Evolutionary conservation across 768 basidiomycete species (phyloP), one percentile per base, ranked within the genome.

Genomic region (Neoboletus brunneissimus): DNA sequence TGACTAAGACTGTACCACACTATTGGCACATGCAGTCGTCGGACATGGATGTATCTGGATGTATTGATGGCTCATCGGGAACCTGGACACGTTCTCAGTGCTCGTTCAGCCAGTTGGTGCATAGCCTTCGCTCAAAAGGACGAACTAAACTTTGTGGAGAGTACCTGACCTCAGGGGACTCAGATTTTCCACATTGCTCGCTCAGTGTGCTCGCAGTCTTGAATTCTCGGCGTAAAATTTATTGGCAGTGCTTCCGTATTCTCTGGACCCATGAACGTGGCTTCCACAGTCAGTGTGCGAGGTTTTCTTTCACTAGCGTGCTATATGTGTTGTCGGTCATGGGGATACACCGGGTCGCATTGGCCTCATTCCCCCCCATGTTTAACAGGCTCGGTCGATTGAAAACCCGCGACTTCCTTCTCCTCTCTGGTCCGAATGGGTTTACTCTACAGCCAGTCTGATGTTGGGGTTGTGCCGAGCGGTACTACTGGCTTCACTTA

Each of bases 391-490:
- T 58, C 13, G 7, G 11, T 48, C 29, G 1, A 15, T 25, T 25
- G 2, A 42, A 4, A 44, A 44, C 2, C 23, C 13, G 20, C 27
- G 31, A 5, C 13, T 22, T 29, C 18, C 42, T 23, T 48, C 34
- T 37, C 40, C 13, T 46, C n/a, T 45, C 31, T 2, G 34, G 27
- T 35, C 22, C 16, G 44, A 41, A 15, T n/a, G 25, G 32, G 18
- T 43, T 20, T 7, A 9, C 18, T 35, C 38, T 2, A 18, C 31
- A 22, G 13, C 22, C 32, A 12, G 13, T 44, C 29, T 20, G 45
- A 62, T 58, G 47, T 49, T 45, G 35, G 46, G 13, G 8, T 45
- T 63, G 48, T 50, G 20, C 27, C 27, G 15, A 35, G 31, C 31
- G 13, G 31, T 49, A n/a, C 27, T 61, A 40, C 15, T 61, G 34